Evolutionary conservation across 345 rosid genomes (phyloP).

Genomic region (Arabidopsis suecica): DNA sequence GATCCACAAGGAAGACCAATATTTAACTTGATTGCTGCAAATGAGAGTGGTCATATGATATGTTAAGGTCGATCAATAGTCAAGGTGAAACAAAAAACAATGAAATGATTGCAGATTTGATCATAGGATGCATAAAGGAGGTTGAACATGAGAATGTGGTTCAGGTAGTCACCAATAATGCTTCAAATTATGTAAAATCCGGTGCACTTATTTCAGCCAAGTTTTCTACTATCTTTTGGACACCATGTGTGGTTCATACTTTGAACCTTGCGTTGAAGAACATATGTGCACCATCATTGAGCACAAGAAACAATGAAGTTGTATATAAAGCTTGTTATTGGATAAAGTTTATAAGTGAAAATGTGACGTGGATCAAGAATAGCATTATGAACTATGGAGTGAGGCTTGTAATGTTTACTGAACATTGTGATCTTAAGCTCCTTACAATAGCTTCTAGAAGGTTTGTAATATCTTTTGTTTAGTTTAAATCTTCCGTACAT

Average conservation of each 20-base stretch:
- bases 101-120: not conserved
- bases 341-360: not conserved
- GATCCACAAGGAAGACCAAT: conserved; percentile 12
- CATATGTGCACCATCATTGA: not conserved
- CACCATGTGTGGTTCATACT: conserved; percentile 13
- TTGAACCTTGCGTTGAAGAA: not conserved
- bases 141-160: not conserved
- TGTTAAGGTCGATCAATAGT: conserved; percentile 3
- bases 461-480: not conserved
- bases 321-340: not conserved
- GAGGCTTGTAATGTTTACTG: not conserved
- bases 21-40: conserved; percentile 5
- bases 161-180: not conserved
- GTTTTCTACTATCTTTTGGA: conserved; percentile 9
- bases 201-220: not conserved
- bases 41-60: conserved; percentile 18
- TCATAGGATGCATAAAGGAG: not conserved
- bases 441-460: not conserved
- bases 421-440: not conserved
- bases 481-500: not conserved
- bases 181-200: not conserved
- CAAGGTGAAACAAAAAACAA: not conserved
- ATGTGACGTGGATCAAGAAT: conserved; percentile 15
- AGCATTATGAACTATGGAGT: not conserved
- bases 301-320: not conserved